phyloP scores from a whole-genome alignment of 495 filamentous ascomycete species.

The Tetracladium setigerum region DNA sequence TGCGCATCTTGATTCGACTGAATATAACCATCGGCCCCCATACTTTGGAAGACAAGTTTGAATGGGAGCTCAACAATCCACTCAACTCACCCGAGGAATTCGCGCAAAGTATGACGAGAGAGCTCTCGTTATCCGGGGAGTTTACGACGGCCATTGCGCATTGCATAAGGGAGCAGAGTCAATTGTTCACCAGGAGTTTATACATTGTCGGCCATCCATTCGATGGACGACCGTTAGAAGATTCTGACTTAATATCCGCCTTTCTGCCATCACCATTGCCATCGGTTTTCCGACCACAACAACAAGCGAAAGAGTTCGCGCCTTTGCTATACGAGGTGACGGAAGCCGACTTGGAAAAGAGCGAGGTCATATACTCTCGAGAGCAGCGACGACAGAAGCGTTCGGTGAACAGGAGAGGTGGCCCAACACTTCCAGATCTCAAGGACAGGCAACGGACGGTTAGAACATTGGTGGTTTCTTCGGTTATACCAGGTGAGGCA shows the following conservation, averaged over 20 bases:
- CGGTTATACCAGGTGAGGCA: constrained; percentile 81
- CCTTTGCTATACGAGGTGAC: constrained; percentile 92
- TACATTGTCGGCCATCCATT: constrained; percentile 92
- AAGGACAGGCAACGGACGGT: constrained; percentile 92
- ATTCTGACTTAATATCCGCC: constrained; percentile 74
- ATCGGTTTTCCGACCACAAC: constrained; percentile 78
- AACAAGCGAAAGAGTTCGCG: constrained; percentile 85
- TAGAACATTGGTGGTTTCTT: constrained; percentile 82
- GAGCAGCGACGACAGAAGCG: constrained; percentile 93
- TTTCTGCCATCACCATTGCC: constrained; percentile 82
- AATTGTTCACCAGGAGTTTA: constrained; percentile 87
- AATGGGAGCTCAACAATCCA: constrained; percentile 97
- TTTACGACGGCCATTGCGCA: constrained; percentile 97
- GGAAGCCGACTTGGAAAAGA: constrained; percentile 82
- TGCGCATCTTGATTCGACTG: constrained; percentile 90
- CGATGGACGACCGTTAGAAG: constrained; percentile 87
- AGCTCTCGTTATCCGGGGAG: constrained; percentile 89
- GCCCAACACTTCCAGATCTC: constrained; percentile 89
- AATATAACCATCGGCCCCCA: constrained; percentile 97
- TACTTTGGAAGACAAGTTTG: constrained; percentile 93
- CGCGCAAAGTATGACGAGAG: constrained; percentile 76
- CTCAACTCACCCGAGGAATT: constrained; percentile 92
- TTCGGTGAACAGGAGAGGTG: constrained; percentile 87
- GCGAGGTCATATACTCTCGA: constrained; percentile 84
- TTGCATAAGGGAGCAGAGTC: constrained; percentile 89